These are phyloP conservation scores for Flaveria robusta DNA, from an alignment of 129 eudicot species.

Conservation along the genomic window DNA sequence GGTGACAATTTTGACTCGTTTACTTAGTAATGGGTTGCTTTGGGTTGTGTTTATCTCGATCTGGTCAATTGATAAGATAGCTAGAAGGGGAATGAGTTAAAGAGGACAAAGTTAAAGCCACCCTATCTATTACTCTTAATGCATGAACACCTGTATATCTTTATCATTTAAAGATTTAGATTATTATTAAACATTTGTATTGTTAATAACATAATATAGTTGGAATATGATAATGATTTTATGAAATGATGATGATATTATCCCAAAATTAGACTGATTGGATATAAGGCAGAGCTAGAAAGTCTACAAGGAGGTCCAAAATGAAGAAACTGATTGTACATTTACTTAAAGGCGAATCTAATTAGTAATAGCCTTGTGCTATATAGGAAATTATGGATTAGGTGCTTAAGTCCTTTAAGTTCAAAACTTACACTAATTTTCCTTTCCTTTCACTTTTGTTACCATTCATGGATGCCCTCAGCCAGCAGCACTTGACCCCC, in stretches of 20 bases:
- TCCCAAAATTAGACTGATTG: not conserved
- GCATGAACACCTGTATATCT: not conserved
- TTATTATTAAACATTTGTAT: not conserved
- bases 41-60: conserved; percentile 5
- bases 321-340: not conserved
- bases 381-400: not conserved
- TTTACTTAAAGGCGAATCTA: not conserved
- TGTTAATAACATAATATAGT: not conserved
- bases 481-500: not conserved
- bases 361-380: not conserved
- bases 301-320: not conserved
- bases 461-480: not conserved
- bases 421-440: not conserved
- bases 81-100: no score
- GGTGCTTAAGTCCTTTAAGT: not conserved
- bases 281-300: not conserved
- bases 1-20: not conserved
- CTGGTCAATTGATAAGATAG: not conserved
- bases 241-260: no score
- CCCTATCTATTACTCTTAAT: no score
- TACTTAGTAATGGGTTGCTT: not conserved
- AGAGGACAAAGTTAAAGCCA: no score
- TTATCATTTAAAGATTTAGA: not conserved
- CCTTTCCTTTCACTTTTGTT: not conserved
- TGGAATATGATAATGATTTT: no score